These are phyloP conservation scores for Sodiomyces alkalinus DNA, from an alignment of 2,329 filamentous ascomycete genomes.

Conservation along the genomic window DNA sequence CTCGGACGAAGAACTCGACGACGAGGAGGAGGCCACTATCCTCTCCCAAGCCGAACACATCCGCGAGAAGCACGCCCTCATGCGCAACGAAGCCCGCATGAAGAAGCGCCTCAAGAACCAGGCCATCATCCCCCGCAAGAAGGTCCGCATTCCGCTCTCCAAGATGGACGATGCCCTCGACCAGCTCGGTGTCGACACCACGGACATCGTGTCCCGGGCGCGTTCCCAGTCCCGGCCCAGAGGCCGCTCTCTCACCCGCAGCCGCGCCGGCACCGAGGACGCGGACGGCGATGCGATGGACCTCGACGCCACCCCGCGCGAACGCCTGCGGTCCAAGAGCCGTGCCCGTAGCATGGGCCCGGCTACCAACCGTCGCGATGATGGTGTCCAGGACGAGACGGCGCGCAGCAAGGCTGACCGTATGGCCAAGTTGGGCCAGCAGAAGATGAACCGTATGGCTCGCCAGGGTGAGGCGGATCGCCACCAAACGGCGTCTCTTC, in stretches of 20 bases:
- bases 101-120: constrained; percentile 96
- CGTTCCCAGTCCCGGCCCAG: constrained; percentile 52
- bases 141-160: constrained; percentile 65
- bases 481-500: constrained; percentile 64
- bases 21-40: constrained; percentile 77
- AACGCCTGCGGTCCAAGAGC: constrained; percentile 59
- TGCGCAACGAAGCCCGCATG: constrained; percentile 89
- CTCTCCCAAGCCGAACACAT: constrained; percentile 89
- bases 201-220: constrained; percentile 57
- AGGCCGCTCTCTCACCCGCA: constrained; percentile 54
- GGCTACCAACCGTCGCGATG: constrained; percentile 52
- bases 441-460: constrained; percentile 97
- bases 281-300: constrained; percentile 64
- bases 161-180: constrained; percentile 80
- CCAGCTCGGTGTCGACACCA: constrained; percentile 71
- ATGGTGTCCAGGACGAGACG: constrained; percentile 56
- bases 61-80: constrained; percentile 82
- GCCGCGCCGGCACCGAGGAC: constrained; percentile 46
- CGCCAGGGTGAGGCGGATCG: constrained; percentile 94
- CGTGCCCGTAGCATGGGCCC: constrained; percentile 30
- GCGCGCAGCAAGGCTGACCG: constrained; percentile 68
- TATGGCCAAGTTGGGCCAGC: constrained; percentile 79
- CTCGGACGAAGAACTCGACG: constrained; percentile 65
- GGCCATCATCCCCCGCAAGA: constrained; percentile 76
- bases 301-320: constrained; percentile 38